Conservation (phyloP, 768 basidiomycete species). For the Auricularia sp. region DNA sequence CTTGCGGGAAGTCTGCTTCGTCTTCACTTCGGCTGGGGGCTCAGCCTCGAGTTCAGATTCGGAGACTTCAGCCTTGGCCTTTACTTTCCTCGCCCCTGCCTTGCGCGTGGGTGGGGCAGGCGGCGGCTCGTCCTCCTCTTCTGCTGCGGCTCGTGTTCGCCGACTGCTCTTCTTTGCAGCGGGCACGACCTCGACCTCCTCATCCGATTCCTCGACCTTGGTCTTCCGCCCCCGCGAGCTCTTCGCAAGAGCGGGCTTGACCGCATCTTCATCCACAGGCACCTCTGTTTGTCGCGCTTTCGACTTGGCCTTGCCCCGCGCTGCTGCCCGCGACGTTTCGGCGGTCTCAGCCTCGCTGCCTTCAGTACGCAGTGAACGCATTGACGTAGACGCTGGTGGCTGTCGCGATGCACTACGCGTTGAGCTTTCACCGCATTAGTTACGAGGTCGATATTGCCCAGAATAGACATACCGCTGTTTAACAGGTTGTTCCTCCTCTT, state of each 20-base stretch:
- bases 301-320: not conserved
- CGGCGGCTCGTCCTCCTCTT: constrained; percentile 13
- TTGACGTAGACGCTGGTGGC: too few species aligned
- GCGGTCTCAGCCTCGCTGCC: too few species aligned
- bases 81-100: not conserved
- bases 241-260: not conserved
- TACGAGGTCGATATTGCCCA: too few species aligned
- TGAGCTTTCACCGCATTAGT: too few species aligned
- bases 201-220: not conserved
- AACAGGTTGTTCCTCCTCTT: too few species aligned
- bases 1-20: not conserved
- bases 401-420: too few species aligned
- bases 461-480: too few species aligned
- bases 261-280: not conserved
- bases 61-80: not conserved
- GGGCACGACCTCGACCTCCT: not conserved
- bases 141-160: not conserved
- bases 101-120: constrained; percentile 2
- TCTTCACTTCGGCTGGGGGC: not conserved
- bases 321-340: too few species aligned
- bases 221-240: constrained; percentile 1
- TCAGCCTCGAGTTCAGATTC: not conserved
- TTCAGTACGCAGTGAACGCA: too few species aligned
- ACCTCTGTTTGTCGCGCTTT: not conserved
- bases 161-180: not conserved